phyloP scores from a whole-genome alignment of 345 rosid genomes.

The Salix viminalis region DNA sequence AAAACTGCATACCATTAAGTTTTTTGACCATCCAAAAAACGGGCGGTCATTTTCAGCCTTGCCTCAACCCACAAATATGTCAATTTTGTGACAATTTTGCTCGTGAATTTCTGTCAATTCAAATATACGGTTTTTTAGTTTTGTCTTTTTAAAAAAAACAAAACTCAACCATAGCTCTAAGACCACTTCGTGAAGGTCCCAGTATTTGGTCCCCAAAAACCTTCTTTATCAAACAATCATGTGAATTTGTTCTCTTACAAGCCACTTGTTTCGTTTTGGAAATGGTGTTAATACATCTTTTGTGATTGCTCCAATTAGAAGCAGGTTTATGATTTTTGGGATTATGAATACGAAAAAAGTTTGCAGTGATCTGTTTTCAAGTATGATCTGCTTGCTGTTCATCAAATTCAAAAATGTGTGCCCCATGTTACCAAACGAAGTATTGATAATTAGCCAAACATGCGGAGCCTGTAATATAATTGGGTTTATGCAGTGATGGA shows the following conservation, averaged over 20 bases:
- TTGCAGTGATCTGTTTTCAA: too few relatives aligned
- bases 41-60: neutral
- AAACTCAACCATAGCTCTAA: neutral
- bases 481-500: neutral
- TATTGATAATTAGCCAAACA: neutral
- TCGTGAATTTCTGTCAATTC: neutral
- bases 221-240: neutral
- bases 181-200: neutral
- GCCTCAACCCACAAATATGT: neutral
- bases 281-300: neutral
- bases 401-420: neutral
- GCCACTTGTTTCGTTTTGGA: neutral
- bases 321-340: neutral
- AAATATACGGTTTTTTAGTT: neutral
- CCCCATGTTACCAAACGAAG: neutral
- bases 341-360: too few relatives aligned
- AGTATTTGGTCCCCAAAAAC: neutral
- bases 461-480: neutral
- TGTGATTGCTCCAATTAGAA: neutral
- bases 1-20: neutral
- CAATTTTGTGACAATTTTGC: neutral
- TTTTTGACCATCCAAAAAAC: neutral
- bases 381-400: neutral
- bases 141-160: too few relatives aligned
- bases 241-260: neutral